Base-by-base conservation (phyloP, 331 rosid species). In the Dryas integrifolia region DNA sequence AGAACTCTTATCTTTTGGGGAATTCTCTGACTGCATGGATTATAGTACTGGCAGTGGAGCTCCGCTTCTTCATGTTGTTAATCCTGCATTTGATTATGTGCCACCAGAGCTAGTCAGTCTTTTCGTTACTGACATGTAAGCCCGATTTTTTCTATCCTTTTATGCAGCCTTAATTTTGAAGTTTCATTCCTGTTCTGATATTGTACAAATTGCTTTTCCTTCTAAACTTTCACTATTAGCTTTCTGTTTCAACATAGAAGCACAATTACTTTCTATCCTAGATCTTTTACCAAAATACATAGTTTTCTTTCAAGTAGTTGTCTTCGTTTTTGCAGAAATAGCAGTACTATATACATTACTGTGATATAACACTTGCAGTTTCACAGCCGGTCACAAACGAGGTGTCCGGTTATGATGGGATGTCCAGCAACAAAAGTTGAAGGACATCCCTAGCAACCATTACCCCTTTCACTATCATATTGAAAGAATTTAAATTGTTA, bases 61-160 rank as follows among this genome's bases (percentile, higher is more conserved):
- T 38, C 60, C 68, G 46, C 68, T 57, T 65, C 47, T 75, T 14
- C 48, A 67, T 9, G 53, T 75, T 57, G 61, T 75, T 44, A 75
- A 66, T 75, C 74, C 73, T 43, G 26, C 74, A 58, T 67, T 75
- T 47, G 74, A 75, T 38, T 75, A 75, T 47, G 73, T 66, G 26
- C 58, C 74, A 15, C 74, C 73, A 6, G 58, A 66, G 48, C 74
- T 75, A 51, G 61, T 75, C 49, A 73, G 49, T 58, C 49, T 75
- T 53, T 57, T 67, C 5, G 53, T 67, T 46, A 43, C 73, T 12
- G 65, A 70, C 5, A 14, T 26, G 65, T 70, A 43, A 56, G 75
- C 43, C 51, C 40, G 2, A 7, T 4, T 3, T 6, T 6, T 57
- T 21, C 14, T 6, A 61, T 53, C 50, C 21, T 47, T 24, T 14